A percentile compares a stretch with the other conserved stretches of the same genome.
These are phyloP conservation scores for Ceratobasidium sp. DNA, from an alignment of 1,284 basidiomycete species.

Conservation along the genomic window DNA sequence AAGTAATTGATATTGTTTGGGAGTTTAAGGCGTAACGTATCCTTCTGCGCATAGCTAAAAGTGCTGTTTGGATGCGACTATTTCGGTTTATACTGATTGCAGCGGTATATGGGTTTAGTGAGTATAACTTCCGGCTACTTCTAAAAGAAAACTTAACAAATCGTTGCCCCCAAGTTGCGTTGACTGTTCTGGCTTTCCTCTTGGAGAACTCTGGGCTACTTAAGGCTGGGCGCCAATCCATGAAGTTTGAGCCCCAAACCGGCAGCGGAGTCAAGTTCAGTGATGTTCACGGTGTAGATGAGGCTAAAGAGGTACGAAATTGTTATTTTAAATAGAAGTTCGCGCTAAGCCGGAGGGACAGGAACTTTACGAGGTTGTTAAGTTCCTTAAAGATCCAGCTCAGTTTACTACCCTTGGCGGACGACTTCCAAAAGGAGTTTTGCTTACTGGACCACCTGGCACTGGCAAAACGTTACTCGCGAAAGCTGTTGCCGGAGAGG, in stretches of 20 bases:
- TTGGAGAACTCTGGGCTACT: slow-evolving; percentile 92
- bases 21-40: not conserved
- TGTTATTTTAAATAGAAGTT: not conserved
- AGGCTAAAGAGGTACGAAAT: slow-evolving; percentile 79
- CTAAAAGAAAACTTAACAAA: not conserved
- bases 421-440: slow-evolving; percentile 89
- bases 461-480: slow-evolving; percentile 98
- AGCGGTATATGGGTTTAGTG: slow-evolving; percentile 41
- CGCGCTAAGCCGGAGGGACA: slow-evolving; percentile 50
- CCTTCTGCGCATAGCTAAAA: slow-evolving; percentile 51
- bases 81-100: slow-evolving; percentile 26
- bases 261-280: slow-evolving; percentile 87
- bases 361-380: slow-evolving; percentile 93
- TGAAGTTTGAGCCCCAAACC: slow-evolving; percentile 77
- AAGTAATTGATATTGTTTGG: slow-evolving; percentile 53
- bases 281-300: slow-evolving; percentile 95
- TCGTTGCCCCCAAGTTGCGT: slow-evolving; percentile 58
- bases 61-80: slow-evolving; percentile 50
- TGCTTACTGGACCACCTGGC: slow-evolving; percentile 79
- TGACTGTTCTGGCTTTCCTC: slow-evolving; percentile 86
- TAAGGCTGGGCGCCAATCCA: slow-evolving; percentile 76
- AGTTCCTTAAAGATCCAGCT: slow-evolving; percentile 90
- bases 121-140: not conserved
- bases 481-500: slow-evolving; percentile 98
- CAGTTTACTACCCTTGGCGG: slow-evolving; percentile 90